A percentile compares a stretch with the other conserved stretches of the same genome.
These are phyloP conservation scores for Stygiomarasmius scandens DNA, from an alignment of 1,284 basidiomycete species.

Conservation along the genomic window DNA sequence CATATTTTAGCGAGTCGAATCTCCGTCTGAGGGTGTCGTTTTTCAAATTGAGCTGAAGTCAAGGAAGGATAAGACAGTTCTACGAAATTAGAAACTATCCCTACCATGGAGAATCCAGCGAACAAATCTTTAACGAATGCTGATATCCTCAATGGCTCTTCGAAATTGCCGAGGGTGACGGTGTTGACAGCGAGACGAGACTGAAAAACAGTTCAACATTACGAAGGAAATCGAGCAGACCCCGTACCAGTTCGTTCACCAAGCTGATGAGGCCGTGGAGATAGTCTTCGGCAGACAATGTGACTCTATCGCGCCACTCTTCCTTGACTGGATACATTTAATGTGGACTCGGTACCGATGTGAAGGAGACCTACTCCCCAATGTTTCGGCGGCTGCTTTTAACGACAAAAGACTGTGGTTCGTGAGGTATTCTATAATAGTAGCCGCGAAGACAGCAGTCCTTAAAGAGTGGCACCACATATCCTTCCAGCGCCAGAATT, in stretches of 20 bases:
- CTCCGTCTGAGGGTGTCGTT: slow-evolving; percentile 79
- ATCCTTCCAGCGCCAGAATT: slow-evolving; percentile 84
- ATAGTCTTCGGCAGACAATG: slow-evolving; percentile 79
- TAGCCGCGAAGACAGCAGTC: slow-evolving; percentile 66
- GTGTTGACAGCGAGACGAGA: slow-evolving; percentile 82
- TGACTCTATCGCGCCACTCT: slow-evolving; percentile 71
- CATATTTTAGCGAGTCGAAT: slow-evolving; percentile 85
- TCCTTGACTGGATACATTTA: slow-evolving; percentile 54
- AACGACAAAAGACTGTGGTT: slow-evolving; percentile 64
- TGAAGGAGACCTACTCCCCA: slow-evolving; percentile 62
- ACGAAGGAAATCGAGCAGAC: slow-evolving; percentile 9
- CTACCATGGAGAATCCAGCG: slow-evolving; percentile 80
- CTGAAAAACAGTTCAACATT: too few species aligned
- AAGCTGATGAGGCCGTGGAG: slow-evolving; percentile 81
- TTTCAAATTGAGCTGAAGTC: slow-evolving; percentile 78
- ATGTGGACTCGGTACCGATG: slow-evolving; percentile 11
- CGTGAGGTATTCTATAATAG: slow-evolving; percentile 67
- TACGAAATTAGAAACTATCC: too few species aligned
- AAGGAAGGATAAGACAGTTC: background rate
- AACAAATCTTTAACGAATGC: slow-evolving; percentile 83
- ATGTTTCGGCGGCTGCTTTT: slow-evolving; percentile 47
- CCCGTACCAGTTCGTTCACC: slow-evolving; percentile 78
- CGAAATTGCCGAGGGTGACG: slow-evolving; percentile 81
- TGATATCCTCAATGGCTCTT: slow-evolving; percentile 79
- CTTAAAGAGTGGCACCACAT: slow-evolving; percentile 73